These are phyloP conservation scores for Penicillium egyptiacum DNA, from an alignment of 495 filamentous ascomycete genomes.

Conservation along the genomic window DNA sequence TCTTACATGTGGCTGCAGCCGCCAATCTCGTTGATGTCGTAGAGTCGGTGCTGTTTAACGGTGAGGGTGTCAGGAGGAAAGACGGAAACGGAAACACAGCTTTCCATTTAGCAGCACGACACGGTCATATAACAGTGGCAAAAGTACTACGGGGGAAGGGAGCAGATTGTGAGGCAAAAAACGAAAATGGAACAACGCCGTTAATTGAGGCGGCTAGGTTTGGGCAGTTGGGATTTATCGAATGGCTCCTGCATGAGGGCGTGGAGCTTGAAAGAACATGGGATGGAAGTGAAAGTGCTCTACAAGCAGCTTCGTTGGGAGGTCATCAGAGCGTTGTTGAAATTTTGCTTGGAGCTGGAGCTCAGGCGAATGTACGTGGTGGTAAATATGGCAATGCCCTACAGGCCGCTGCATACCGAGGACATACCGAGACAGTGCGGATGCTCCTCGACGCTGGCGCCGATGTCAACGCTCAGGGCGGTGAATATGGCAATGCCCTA, in stretches of 20 bases:
- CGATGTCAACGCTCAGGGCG: too few species aligned
- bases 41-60: background rate
- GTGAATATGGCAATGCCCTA: too few species aligned
- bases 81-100: constrained; percentile 10
- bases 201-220: constrained; percentile 3
- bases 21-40: constrained; percentile 12
- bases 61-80: background rate
- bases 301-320: constrained; percentile 9
- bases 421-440: too few species aligned
- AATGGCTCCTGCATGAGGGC: constrained; percentile 14
- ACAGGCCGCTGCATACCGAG: too few species aligned
- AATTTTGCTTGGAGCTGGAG: constrained; percentile 9
- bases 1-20: constrained; percentile 12
- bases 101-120: constrained; percentile 12
- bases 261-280: background rate
- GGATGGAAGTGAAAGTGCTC: background rate
- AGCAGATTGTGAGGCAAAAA: constrained; percentile 3
- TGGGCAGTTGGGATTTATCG: constrained; percentile 7
- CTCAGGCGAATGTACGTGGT: too few species aligned
- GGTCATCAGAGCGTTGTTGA: background rate
- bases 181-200: background rate
- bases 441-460: too few species aligned
- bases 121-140: background rate
- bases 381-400: too few species aligned
- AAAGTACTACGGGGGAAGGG: constrained; percentile 1